Evolutionary conservation across 2,329 filamentous ascomycete genomes (phyloP), one percentile per base, ranked within the genome.

Genomic region (Diaporthe batatas): DNA sequence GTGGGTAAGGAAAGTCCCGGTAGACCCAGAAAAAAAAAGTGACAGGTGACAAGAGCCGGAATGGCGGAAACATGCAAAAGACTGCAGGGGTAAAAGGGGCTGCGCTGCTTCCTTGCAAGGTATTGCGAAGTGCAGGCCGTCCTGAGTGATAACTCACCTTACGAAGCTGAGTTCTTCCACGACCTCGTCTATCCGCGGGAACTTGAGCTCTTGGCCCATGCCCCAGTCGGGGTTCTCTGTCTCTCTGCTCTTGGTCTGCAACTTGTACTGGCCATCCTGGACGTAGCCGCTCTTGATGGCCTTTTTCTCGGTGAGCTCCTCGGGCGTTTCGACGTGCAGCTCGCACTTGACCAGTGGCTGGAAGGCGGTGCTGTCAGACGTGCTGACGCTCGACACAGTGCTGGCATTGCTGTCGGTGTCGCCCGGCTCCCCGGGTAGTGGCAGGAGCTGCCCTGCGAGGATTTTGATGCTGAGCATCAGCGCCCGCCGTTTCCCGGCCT

Each of bases 331-430:
- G 21, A 95, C 90, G 80, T 97, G 94, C 71, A 98, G 83, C 80
- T 96, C 93, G 75, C 92, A 92, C 79, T 92, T 94, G 77, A 98
- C 88, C 73, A 93, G 90, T 1, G 94, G 94, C 51, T 91, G 90
- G 75, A 96, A 89, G 54, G 85, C 84, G 72, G 85, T 88, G 29
- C 85, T 83, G 29, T 68, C 73, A 16, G 71, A 54, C 29, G 73
- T 74, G 25, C 86, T 85, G 39, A 84, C 83, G 75, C 88, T 87
- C 39, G 85, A 85, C 2, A 84, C 81, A 16, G 79, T 80, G 53
- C 75, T 49, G 34, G 49, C 57, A 51, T 73, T 75, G 23, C 77
- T 77, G 69, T 79, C 80, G 4, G 39, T 78, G 67, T 78, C 80
- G 55, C 81, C 82, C 62, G 79, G 79, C 75, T 81, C 78, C 70